Percentiles rank a stretch among this genome's conserved stretches.
Evolutionary conservation across 441 rosid species (phyloP).

Genomic region (Biscutella laevigata): DNA sequence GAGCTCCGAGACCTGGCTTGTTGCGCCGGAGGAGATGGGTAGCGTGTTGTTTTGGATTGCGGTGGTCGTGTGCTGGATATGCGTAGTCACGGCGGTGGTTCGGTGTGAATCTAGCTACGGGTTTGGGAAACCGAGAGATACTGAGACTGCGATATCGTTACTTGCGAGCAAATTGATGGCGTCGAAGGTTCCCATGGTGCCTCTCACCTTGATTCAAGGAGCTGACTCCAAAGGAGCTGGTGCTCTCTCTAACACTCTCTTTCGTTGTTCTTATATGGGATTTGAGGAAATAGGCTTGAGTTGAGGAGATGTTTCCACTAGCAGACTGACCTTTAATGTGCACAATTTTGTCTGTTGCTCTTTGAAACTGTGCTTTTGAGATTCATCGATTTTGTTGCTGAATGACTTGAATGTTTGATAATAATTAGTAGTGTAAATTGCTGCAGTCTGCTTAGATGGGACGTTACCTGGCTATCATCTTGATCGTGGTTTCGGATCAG

Average conservation of each 20-base stretch:
- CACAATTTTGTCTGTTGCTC: background rate
- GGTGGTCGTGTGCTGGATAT: conserved; percentile 4
- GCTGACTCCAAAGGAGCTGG: conserved; percentile 57
- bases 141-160: conserved; percentile 14
- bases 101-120: conserved; percentile 15
- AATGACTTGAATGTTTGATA: background rate
- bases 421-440: background rate
- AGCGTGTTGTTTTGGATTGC: background rate
- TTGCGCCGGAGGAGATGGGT: conserved; percentile 6
- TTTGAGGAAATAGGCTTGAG: background rate
- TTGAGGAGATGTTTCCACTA: background rate
- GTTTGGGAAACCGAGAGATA: conserved; percentile 3
- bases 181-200: conserved; percentile 29
- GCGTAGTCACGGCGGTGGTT: conserved; percentile 3
- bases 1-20: conserved; percentile 13
- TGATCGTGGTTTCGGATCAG: conserved; percentile 38
- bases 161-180: background rate
- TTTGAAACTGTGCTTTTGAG: background rate
- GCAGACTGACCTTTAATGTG: background rate
- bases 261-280: background rate
- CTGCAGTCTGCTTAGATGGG: conserved; percentile 48
- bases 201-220: conserved; percentile 39
- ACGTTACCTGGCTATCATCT: conserved; percentile 46
- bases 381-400: background rate
- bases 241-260: background rate